These are phyloP conservation scores for Verticillium zaregamsianum DNA, from an alignment of 2,329 filamentous ascomycete genomes.

Conservation along the genomic window DNA sequence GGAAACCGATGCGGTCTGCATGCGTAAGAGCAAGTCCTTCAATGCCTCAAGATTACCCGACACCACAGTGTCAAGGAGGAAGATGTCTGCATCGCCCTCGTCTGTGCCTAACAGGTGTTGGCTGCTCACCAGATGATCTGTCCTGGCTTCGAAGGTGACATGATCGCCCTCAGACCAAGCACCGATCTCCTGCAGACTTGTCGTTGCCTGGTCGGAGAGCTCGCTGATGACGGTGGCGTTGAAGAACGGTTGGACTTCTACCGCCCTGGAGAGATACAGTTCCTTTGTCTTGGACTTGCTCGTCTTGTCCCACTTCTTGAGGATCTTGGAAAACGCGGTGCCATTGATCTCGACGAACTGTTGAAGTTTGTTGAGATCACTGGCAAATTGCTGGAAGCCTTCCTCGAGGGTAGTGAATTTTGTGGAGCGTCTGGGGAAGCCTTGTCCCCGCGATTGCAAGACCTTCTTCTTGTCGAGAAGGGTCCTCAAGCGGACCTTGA, in stretches of 20 bases:
- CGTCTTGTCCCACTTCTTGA: constrained; percentile 99
- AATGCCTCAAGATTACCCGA: constrained; percentile 74
- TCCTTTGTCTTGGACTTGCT: constrained; percentile 99
- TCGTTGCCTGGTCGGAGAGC: constrained; percentile 93
- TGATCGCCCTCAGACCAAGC: constrained; percentile 97
- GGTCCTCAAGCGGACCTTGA: constrained; percentile 88
- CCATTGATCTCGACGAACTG: constrained; percentile 99
- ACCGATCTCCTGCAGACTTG: constrained; percentile 88
- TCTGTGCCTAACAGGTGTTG: constrained; percentile 69
- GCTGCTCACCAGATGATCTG: constrained; percentile 61
- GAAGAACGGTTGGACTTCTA: constrained; percentile 97
- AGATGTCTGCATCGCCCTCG: constrained; percentile 83
- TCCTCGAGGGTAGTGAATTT: constrained; percentile 95
- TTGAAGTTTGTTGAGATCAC: constrained; percentile 94
- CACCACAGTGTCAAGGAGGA: constrained; percentile 83
- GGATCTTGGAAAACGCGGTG: constrained; percentile 94
- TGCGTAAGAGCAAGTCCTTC: constrained; percentile 73
- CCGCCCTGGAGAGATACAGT: constrained; percentile 89
- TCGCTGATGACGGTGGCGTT: constrained; percentile 96
- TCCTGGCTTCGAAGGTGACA: constrained; percentile 67
- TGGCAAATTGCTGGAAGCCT: constrained; percentile 95
- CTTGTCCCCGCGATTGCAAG: constrained; percentile 72
- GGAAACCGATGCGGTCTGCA: constrained; percentile 46
- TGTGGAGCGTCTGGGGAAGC: constrained; percentile 80
- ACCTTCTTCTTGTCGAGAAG: constrained; percentile 93